These are phyloP conservation scores for Sistotremastrum suecicum DNA, from an alignment of 768 basidiomycete species.

Conservation along the genomic window DNA sequence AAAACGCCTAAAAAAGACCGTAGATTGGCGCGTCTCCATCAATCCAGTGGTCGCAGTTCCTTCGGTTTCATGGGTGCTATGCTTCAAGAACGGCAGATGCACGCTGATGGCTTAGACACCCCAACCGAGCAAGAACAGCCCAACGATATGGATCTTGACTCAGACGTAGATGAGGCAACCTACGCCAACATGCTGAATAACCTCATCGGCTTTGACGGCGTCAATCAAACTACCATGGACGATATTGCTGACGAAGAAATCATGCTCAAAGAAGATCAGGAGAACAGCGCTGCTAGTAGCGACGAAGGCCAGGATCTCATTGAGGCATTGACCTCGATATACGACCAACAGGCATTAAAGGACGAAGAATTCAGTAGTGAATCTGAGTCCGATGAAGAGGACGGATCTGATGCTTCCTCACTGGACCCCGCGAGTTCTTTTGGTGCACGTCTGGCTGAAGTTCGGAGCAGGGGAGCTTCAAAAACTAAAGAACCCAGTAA, in stretches of 20 bases:
- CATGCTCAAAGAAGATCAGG: conserved; percentile 36
- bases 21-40: too few relatives aligned
- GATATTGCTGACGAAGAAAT: conserved; percentile 44
- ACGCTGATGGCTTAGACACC: conserved; percentile 17
- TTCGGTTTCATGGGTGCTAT: conserved; percentile 42
- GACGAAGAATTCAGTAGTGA: conserved; percentile 2
- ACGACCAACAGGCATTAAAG: conserved; percentile 12
- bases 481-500: conserved; percentile 8
- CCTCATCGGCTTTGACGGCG: conserved; percentile 39
- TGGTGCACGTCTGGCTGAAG: too few relatives aligned
- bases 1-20: too few relatives aligned
- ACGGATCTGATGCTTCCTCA: conserved; percentile 12
- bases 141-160: conserved; percentile 56
- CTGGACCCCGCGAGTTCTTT: not conserved
- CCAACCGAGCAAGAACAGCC: conserved; percentile 22
- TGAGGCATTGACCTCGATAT: conserved; percentile 34
- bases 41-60: too few relatives aligned
- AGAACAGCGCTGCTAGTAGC: conserved; percentile 15
- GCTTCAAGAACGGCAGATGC: conserved; percentile 37
- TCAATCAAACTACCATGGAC: conserved; percentile 42
- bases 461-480: not conserved
- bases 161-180: conserved; percentile 29
- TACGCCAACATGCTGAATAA: conserved; percentile 33
- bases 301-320: conserved; percentile 16
- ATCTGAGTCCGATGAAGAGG: conserved; percentile 13